Evolutionary conservation across 192 early-diverging fungal species (phyloP), one percentile per base, ranked within the genome.

Genomic region (Allomyces javanicus): DNA sequence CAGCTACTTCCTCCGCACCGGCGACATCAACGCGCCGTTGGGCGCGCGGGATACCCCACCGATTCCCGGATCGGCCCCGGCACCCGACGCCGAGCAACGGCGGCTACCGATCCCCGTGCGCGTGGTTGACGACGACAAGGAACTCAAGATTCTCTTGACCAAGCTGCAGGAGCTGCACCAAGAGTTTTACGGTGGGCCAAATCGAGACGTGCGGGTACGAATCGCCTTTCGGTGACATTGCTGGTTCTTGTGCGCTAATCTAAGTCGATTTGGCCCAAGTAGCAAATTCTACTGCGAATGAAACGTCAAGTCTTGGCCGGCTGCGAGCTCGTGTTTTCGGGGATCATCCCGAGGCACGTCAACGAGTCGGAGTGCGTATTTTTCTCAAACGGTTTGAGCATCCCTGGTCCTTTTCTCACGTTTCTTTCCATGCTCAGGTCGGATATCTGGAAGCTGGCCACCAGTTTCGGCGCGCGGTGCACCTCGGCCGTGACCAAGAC

Each of bases 11-110:
- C 71, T 87, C 3, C 93, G 93, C 27, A 88, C 85, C 64, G 96
- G 94, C 17, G 96, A 99, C 73, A 99, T 99, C 66, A 95, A 99
- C 72, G 86, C 84, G n/a, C 77, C 77, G 25, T 74, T 81, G 62
- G 62, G 45, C 24, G 23, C 33, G 23, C 24, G 17, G 1, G 67
- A 67, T 9, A 69, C 67, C 24, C 23, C 62, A 25, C 44, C 22
- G 3, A 67, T 24, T 17, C 67, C 62, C 25, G 19, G 33, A 64
- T 24, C 40, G 7, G 10, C 69, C 12, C 58, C 71, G 10, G 7
- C 63, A 19, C 2, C 44, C 1, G 65, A 44, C 24, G 73, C 78
- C 25, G 76, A 76, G n/a, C 22, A 58, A 9, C 65, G 62, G 19
- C 63, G 40, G 66, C 66, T 65, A 21, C 44, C 24, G 4, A 66